These are phyloP conservation scores for Rhexocercosporidium sp. DNA, from an alignment of 2,329 filamentous ascomycete species.

Conservation along the genomic window DNA sequence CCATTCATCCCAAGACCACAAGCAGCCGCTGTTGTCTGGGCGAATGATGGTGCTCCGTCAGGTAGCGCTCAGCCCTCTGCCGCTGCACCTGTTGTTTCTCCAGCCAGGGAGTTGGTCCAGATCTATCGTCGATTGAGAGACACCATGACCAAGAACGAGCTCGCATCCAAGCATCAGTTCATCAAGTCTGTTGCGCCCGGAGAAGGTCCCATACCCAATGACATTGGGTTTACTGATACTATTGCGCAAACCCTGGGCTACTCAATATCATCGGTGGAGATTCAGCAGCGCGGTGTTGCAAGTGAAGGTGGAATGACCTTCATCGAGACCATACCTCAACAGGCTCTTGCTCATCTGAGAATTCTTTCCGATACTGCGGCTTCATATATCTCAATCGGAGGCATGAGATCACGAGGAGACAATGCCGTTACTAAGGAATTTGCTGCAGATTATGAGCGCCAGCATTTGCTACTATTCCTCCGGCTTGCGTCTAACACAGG, in stretches of 20 bases:
- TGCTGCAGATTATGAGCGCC: conserved; percentile 68
- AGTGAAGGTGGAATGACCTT: conserved; percentile 75
- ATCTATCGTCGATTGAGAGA: conserved; percentile 66
- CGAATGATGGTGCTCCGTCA: conserved; percentile 45
- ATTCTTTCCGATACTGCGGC: conserved; percentile 87
- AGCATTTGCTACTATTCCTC: conserved; percentile 75
- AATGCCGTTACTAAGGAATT: conserved; percentile 72
- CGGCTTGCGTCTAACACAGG: background rate
- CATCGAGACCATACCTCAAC: conserved; percentile 82
- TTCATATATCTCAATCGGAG: conserved; percentile 81
- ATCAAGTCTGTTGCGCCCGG: conserved; percentile 2
- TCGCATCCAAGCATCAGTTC: conserved; percentile 47
- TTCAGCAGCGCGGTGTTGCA: conserved; percentile 85
- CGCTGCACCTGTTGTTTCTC: conserved; percentile 41
- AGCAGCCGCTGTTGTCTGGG: conserved; percentile 34
- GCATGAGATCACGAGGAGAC: conserved; percentile 63
- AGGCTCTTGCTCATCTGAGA: conserved; percentile 83
- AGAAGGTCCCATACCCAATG: conserved; percentile 42
- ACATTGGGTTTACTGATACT: conserved; percentile 61
- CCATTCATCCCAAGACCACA: conserved; percentile 24
- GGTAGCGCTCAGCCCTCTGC: conserved; percentile 46
- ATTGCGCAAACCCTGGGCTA: conserved; percentile 74
- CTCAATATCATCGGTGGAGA: conserved; percentile 88
- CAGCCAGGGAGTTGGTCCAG: conserved; percentile 59
- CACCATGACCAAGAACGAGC: conserved; percentile 60